A percentile compares a stretch with the other conserved stretches of the same genome.
phyloP scores from a whole-genome alignment of 2,329 filamentous ascomycete genomes.

The Reticulascus tulasneorum region DNA sequence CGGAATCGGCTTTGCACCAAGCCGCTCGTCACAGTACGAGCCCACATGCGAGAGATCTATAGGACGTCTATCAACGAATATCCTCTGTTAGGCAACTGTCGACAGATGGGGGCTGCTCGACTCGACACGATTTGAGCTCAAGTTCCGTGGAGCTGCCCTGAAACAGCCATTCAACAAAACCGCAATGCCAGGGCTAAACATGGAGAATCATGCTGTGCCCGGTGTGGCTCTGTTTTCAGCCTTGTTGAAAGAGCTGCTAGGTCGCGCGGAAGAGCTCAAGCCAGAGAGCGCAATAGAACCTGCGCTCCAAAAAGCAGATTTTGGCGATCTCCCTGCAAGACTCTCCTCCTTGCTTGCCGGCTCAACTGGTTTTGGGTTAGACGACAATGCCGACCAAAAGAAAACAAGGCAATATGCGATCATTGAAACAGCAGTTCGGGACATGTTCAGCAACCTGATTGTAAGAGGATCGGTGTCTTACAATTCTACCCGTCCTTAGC shows the following conservation, averaged over 20 bases:
- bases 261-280: slow-evolving; percentile 57
- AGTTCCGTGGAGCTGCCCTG: no score
- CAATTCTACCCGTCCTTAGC: not conserved
- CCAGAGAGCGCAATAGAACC: slow-evolving; percentile 63
- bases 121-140: no score
- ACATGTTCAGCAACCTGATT: slow-evolving; percentile 74
- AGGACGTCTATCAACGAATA: no score
- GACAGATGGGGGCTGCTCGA: no score
- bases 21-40: no score
- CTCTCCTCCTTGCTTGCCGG: slow-evolving; percentile 31
- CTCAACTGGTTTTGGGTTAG: no score
- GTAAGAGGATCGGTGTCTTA: slow-evolving; percentile 51
- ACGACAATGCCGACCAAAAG: slow-evolving; percentile 33
- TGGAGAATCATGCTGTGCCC: slow-evolving; percentile 46
- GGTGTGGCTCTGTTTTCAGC: slow-evolving; percentile 49
- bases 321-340: slow-evolving; percentile 44
- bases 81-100: no score
- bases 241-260: slow-evolving; percentile 55
- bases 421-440: slow-evolving; percentile 79
- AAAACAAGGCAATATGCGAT: slow-evolving; percentile 58
- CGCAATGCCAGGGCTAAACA: no score
- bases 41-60: no score
- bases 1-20: no score
- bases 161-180: no score
- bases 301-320: slow-evolving; percentile 66